Conservation (phyloP, 1,284 basidiomycete genomes). For the Heliocybe sulcata region DNA sequence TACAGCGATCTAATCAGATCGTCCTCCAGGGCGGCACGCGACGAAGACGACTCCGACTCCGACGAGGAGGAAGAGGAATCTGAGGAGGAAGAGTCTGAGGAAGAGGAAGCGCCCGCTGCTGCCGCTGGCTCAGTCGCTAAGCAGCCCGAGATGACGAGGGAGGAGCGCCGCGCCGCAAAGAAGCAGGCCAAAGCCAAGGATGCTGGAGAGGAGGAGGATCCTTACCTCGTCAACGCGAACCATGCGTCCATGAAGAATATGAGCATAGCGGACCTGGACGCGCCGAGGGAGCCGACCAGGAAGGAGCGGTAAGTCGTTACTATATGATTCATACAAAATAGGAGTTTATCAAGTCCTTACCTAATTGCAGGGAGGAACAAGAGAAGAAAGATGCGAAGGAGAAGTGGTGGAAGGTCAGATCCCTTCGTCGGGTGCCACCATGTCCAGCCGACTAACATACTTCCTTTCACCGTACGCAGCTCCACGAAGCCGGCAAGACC, state of each 20-base stretch:
- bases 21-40: slow-evolving; percentile 6
- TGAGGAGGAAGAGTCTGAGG: slow-evolving; percentile 25
- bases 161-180: slow-evolving; percentile 66
- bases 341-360: slow-evolving; percentile 3
- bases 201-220: slow-evolving; percentile 44
- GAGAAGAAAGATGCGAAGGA: slow-evolving; percentile 87
- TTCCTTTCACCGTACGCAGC: slow-evolving; percentile 26
- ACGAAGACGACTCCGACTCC: slow-evolving; percentile 24
- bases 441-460: background rate
- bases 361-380: slow-evolving; percentile 64
- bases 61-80: slow-evolving; percentile 31
- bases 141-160: slow-evolving; percentile 47
- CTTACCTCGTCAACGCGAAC: slow-evolving; percentile 65
- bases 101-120: slow-evolving; percentile 15
- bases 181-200: slow-evolving; percentile 46
- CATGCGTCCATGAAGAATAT: slow-evolving; percentile 57
- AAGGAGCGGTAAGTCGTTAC: slow-evolving; percentile 54
- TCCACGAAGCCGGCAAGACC: slow-evolving; percentile 77
- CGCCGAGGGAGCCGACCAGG: slow-evolving; percentile 51
- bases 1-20: background rate
- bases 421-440: background rate
- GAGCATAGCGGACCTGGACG: slow-evolving; percentile 54
- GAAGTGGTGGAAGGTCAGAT: slow-evolving; percentile 71
- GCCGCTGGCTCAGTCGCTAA: background rate
- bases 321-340: slow-evolving; percentile 3